Conservation (phyloP, 2,329 filamentous ascomycete genomes). For the Beauveria pseudobassiana region DNA sequence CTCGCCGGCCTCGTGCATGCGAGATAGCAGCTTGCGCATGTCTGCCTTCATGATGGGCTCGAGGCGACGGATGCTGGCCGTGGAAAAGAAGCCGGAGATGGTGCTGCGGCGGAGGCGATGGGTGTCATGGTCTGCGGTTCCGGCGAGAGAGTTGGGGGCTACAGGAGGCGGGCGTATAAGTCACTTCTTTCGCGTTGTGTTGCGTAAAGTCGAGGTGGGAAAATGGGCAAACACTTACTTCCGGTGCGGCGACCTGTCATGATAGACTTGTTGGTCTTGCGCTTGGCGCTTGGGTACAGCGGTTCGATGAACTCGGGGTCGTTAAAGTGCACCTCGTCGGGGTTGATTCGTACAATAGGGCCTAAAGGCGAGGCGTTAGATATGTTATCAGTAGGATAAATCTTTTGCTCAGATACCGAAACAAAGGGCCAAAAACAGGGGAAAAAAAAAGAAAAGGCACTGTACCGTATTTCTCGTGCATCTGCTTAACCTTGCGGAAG, state of each 20-base stretch:
- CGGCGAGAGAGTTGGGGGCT: slow-evolving; percentile 2
- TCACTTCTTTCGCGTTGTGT: background rate
- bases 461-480: slow-evolving; percentile 1
- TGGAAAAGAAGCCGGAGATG: slow-evolving; percentile 2
- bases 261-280: slow-evolving; percentile 3
- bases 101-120: background rate
- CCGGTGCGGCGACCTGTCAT: slow-evolving; percentile 1
- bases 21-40: background rate
- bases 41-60: slow-evolving; percentile 5
- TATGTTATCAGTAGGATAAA: background rate
- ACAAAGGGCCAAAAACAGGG: background rate
- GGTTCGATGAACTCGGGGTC: slow-evolving; percentile 1
- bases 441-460: background rate
- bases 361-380: background rate
- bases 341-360: slow-evolving; percentile 3
- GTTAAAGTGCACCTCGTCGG: slow-evolving; percentile 5
- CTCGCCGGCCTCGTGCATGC: background rate
- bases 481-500: slow-evolving; percentile 1
- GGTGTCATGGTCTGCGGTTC: background rate
- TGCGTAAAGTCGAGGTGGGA: background rate
- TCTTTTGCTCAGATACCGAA: background rate
- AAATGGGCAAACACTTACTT: background rate
- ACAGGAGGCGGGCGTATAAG: background rate
- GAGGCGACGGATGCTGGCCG: slow-evolving; percentile 1
- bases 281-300: slow-evolving; percentile 7